Conservation (phyloP, 2,329 filamentous ascomycete genomes). For the Verticillium nonalfalfae region DNA sequence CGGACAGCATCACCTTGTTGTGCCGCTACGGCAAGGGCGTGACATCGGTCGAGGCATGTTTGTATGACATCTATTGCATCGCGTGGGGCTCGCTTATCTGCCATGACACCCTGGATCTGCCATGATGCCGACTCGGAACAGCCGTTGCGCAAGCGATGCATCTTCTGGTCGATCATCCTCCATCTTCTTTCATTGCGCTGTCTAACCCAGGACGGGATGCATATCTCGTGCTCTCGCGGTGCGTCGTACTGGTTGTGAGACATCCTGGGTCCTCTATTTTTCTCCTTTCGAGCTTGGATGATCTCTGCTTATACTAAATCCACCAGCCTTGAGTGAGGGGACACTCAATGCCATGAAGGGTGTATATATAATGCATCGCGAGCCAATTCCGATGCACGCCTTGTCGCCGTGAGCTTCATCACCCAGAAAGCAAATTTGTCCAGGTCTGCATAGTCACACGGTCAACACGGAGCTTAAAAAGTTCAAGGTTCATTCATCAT, state of each 20-base stretch:
- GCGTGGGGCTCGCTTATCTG: background rate
- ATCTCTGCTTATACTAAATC: too few relatives aligned
- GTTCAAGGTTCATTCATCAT: background rate
- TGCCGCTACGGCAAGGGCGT: background rate
- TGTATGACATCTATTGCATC: background rate
- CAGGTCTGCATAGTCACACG: background rate
- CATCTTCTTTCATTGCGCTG: background rate
- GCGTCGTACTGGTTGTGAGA: too few relatives aligned
- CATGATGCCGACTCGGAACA: background rate
- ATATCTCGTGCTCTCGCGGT: background rate
- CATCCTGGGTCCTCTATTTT: too few relatives aligned
- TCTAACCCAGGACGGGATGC: background rate
- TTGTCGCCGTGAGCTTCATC: too few relatives aligned
- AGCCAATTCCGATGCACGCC: too few relatives aligned
- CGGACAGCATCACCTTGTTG: constrained; percentile 8
- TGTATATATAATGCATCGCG: too few relatives aligned
- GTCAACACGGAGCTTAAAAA: background rate
- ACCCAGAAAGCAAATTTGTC: too few relatives aligned
- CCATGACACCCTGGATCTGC: background rate
- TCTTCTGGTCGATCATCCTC: background rate
- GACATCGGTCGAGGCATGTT: background rate
- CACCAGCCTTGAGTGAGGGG: too few relatives aligned
- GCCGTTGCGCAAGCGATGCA: background rate
- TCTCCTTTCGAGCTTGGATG: too few relatives aligned
- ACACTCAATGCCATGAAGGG: too few relatives aligned